phyloP scores from a whole-genome alignment of 2,329 filamentous ascomycete genomes.

The Colletotrichum chrysophilum region DNA sequence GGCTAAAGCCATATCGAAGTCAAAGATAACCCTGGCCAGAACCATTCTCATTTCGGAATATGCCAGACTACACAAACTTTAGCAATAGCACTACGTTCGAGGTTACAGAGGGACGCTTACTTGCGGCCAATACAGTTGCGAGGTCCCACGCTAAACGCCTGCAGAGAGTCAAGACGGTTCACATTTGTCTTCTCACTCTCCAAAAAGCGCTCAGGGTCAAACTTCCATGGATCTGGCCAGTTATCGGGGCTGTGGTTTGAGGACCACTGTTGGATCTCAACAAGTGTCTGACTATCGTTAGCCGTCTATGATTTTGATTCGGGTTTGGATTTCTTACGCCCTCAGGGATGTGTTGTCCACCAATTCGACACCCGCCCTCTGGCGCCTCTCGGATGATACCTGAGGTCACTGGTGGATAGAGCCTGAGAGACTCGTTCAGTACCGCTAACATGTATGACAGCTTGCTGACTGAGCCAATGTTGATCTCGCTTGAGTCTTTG shows the following conservation, averaged over 20 bases:
- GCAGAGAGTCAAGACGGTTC: background rate
- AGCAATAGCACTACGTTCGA: background rate
- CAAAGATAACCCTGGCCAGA: background rate
- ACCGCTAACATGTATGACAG: slow-evolving; percentile 45
- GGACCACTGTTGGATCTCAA: background rate
- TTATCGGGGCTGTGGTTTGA: background rate
- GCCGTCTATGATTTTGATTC: background rate
- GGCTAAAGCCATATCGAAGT: background rate
- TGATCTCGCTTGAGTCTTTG: slow-evolving; percentile 40
- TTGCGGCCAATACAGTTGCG: slow-evolving; percentile 18
- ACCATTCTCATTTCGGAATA: slow-evolving; percentile 13
- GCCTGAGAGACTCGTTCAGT: slow-evolving; percentile 46
- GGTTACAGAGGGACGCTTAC: background rate
- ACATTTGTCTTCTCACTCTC: background rate
- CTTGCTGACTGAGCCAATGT: slow-evolving; percentile 29
- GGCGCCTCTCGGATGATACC: slow-evolving; percentile 30
- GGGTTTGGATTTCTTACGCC: background rate
- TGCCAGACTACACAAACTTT: background rate
- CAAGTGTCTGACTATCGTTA: background rate
- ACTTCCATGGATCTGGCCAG: background rate
- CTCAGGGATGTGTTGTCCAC: slow-evolving; percentile 33
- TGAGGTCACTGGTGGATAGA: slow-evolving; percentile 32
- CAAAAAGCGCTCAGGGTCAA: slow-evolving; percentile 5
- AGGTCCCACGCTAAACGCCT: slow-evolving; percentile 7
- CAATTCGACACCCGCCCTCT: slow-evolving; percentile 33